Base-by-base conservation (phyloP, 2,329 filamentous ascomycete species). In the Penicillium italicum region DNA sequence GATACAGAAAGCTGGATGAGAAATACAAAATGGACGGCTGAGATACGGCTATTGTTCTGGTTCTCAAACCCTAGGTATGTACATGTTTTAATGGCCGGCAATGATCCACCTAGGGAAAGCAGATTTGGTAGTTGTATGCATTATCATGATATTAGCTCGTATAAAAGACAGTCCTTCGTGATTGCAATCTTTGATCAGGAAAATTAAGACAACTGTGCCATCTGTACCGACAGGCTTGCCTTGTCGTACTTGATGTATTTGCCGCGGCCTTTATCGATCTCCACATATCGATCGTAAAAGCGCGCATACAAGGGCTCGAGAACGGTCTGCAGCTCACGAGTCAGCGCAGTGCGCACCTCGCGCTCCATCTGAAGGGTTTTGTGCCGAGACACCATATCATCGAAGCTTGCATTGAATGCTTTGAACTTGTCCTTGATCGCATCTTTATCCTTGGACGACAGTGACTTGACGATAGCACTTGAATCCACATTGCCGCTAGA, bases 191-290 rank as follows among this genome's bases (percentile, higher is more conserved):
- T 12, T 20, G 11, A 44, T 6, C 24, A 28, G 20, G 14, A n/a
- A n/a, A 30, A 30, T 56, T 38, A 66, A 22, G 55, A 55, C 16
- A 66, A 52, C 54, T 67, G 63, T 31, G 80, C 77, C 66, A 87
- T 70, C 57, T 82, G 76, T 22, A 84, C 83, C 44, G 88, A 85
- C 66, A 99, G 87, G 45, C 85, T 84, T 38, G 81, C 80, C 79
- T 97, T 97, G 77, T 97, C 92, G 72, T 96, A 97, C 78, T 96
- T 97, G 72, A 96, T 91, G 74, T 97, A 96, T 75, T 99, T 99
- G 64, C 93, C 93, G 76, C 92, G 95, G 57, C 94, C 94, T 79
- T 96, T 97, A 76, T 97, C 93, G 62, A 97, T 86, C 75, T 97
- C 94, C 72, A 97, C 92, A 72, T 99, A 99, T 28, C 93, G 84